Evolutionary conservation across 2,329 filamentous ascomycete species (phyloP).

Genomic region (Cytospora piceae): DNA sequence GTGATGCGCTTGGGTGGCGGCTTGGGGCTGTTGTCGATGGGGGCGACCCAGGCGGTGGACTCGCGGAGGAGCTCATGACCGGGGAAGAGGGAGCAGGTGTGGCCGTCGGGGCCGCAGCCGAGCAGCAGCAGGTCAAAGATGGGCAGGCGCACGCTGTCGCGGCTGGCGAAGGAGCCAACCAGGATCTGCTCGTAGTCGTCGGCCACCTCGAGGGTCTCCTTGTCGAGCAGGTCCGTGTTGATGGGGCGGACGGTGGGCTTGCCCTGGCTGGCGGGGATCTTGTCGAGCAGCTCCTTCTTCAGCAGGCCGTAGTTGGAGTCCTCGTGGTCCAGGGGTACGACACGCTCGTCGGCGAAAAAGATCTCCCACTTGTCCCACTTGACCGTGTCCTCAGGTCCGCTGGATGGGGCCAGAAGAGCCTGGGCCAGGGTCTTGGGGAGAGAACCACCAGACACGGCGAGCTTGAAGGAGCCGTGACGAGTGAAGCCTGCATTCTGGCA

Average conservation of each 20-base stretch:
- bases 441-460: conserved; percentile 92
- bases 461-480: conserved; percentile 84
- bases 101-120: conserved; percentile 92
- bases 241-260: conserved; percentile 79
- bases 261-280: conserved; percentile 71
- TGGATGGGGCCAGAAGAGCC: conserved; percentile 68
- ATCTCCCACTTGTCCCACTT: conserved; percentile 92
- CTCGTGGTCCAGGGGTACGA: conserved; percentile 85
- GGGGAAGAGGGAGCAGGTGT: conserved; percentile 96
- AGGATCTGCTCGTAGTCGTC: conserved; percentile 91
- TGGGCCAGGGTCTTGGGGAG: conserved; percentile 86
- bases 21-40: conserved; percentile 93
- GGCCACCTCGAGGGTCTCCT: conserved; percentile 85
- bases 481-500: conserved; percentile 78
- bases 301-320: conserved; percentile 94
- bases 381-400: conserved; percentile 62
- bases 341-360: conserved; percentile 97
- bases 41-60: conserved; percentile 86
- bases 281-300: conserved; percentile 85
- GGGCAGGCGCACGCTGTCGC: conserved; percentile 91
- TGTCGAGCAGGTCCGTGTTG: conserved; percentile 62
- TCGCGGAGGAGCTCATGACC: conserved; percentile 86
- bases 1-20: conserved; percentile 90
- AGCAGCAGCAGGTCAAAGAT: conserved; percentile 94
- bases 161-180: conserved; percentile 82